Conservation (phyloP, 1,139 yeast species). For the Nadsonia starkeyi-henricii region DNA sequence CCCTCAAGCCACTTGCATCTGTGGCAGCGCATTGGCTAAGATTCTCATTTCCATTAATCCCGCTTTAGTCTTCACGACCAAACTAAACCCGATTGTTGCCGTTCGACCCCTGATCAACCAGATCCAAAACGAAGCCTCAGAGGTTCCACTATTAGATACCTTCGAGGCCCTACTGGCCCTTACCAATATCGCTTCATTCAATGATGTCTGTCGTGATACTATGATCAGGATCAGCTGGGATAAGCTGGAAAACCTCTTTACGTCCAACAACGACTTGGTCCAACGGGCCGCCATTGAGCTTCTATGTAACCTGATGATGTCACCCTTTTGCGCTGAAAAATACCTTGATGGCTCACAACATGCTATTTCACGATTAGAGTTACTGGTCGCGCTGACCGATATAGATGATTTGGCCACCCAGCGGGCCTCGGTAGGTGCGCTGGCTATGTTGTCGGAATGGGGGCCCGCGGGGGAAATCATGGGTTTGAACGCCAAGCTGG, state of each 20-base stretch:
- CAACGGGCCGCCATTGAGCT: slow-evolving; percentile 28
- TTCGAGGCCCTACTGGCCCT: slow-evolving; percentile 35
- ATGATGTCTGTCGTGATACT: slow-evolving; percentile 22
- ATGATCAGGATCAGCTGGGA: slow-evolving; percentile 27
- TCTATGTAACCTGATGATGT: slow-evolving; percentile 26
- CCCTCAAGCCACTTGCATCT: slow-evolving; percentile 13
- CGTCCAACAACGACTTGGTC: slow-evolving; percentile 21
- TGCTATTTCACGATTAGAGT: slow-evolving; percentile 18
- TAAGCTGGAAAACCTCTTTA: slow-evolving; percentile 25
- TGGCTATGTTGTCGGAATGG: slow-evolving; percentile 28
- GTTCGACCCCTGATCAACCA: slow-evolving; percentile 21
- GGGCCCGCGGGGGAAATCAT: slow-evolving; percentile 20
- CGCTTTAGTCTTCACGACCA: slow-evolving; percentile 21
- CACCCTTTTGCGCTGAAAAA: slow-evolving; percentile 25
- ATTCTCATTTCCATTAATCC: slow-evolving; percentile 26
- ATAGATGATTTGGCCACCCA: slow-evolving; percentile 23
- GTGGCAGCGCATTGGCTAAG: slow-evolving; percentile 24
- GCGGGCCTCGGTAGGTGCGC: slow-evolving; percentile 28
- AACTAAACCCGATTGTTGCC: slow-evolving; percentile 21
- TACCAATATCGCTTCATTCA: slow-evolving; percentile 34
- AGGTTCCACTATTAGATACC: slow-evolving; percentile 25
- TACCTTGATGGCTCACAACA: slow-evolving; percentile 20
- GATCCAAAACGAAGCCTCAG: slow-evolving; percentile 15
- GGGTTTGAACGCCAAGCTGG: slow-evolving; percentile 11
- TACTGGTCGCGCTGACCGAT: slow-evolving; percentile 20